Evolutionary conservation across 768 basidiomycete genomes (phyloP), one percentile per base, ranked within the genome.

Genomic region (Mrakia hoshinonis): DNA sequence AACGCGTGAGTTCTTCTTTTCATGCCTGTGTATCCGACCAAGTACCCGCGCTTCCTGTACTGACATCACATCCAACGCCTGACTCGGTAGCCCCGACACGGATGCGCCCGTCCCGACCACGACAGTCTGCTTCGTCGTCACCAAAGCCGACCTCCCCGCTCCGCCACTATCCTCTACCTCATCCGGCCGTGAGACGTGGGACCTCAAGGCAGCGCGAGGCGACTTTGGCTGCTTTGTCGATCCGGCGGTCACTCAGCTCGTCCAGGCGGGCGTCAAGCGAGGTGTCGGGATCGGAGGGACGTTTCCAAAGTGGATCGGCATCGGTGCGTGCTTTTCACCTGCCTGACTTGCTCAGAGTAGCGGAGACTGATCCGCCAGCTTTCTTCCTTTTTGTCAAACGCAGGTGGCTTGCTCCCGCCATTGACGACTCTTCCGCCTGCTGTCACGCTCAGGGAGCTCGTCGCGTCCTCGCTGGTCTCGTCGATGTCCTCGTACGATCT

Each of bases 211-310:
- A 1, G 83, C 83, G 0, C 78, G 83, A 24, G 90, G 89, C 5
- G 86, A 90, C 75, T 77, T 93, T 22, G 95, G 95, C 0, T 94
- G 89, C 76, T 90, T 89, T 84, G 83, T 96, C 24, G 91, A 97
- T 75, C 80, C 87, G 1, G 77, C 82, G 1, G 77, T 83, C 9
- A 95, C 95, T 24, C 86, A 86, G 67, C 85, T 97, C 76, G 79
- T 89, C 10, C 90, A 94, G 78, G 83, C 86, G 0, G 93, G 95
- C 0, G 76, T 90, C 9, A 91, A 92, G 75, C 85, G 89, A 73
- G 74, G 82, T 82, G 9, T 82, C 83, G 70, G 82, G 87, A 48
- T 88, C 86, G 34, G 84, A 85, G 76, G 79, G 82, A 5, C 80
- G 79, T 36, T 78, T 77, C 4, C 88, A 85, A 76, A 75, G 84